Evolutionary conservation across 1,284 basidiomycete genomes (phyloP), one percentile per base, ranked within the genome.

Genomic region (Boletus calvinii): DNA sequence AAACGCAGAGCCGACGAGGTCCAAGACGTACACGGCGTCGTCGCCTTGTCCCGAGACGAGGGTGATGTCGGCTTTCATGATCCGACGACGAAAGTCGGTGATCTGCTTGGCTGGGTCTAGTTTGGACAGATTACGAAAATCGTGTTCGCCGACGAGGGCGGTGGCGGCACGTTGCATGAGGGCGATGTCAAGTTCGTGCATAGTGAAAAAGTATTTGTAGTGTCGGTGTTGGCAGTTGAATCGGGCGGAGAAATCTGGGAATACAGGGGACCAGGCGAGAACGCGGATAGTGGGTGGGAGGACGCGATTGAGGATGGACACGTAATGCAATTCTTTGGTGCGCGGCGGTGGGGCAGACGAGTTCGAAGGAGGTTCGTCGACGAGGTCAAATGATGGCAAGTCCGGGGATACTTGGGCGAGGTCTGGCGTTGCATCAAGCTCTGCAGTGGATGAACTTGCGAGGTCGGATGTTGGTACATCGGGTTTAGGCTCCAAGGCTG

Each of bases 171-270:
- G 77, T 54, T 79, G 78, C 95, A 99, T 99, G 30, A 77, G 78
- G 1, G 72, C 62, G 30, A 95, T 69, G 68, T 94, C 83, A 50
- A 97, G 81, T 12, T 74, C 72, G 15, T 77, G 65, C 0, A 80
- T 69, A 34, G 79, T 77, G 76, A 98, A 99, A 69, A 98, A 96
- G 73, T 99, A 99, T 69, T 98, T 98, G 84, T 99, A 99, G 69
- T 99, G 96, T 32, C 96, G 78, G 63, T 83, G 86, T 52, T 74
- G 76, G 74, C 95, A 98, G 20, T 87, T 89, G 74, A 92, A 96
- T 2, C 96, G 84, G 2, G 95, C 85, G 35, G 94, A 94, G 69
- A 99, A 99, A 32, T 74, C 68, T 6, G 79, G 66, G 0, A 81
- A 68, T n/a, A 98, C 87, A 10, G 95, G 93, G 4, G 94, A 94